Evolutionary conservation across 2,329 filamentous ascomycete species (phyloP).

Genomic region (Aspergillus neoniger): DNA sequence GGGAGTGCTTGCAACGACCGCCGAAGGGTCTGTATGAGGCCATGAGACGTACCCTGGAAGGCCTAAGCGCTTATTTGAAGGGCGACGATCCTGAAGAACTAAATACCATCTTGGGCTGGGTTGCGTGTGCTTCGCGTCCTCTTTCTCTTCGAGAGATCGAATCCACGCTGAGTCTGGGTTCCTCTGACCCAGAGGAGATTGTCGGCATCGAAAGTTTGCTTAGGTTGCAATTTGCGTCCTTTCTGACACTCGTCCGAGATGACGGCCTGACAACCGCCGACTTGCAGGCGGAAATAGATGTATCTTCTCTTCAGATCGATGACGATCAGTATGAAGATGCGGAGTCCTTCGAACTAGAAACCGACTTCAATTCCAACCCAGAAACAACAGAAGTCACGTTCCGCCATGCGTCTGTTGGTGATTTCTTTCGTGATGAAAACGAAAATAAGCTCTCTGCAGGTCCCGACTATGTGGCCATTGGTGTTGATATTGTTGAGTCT

Average conservation of each 20-base stretch:
- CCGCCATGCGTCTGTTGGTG: conserved; percentile 28
- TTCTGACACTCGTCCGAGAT: not conserved
- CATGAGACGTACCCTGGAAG: not conserved
- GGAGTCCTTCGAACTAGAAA: not conserved
- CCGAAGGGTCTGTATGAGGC: conserved; percentile 1
- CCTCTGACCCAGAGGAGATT: not conserved
- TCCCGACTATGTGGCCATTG: conserved; percentile 13
- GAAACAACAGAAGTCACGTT: conserved; percentile 23
- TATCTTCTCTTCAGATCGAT: not conserved
- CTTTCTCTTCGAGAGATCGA: not conserved
- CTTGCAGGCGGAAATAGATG: not conserved
- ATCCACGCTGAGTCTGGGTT: not conserved
- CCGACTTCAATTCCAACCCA: conserved; percentile 22
- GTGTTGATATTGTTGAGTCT: conserved; percentile 15
- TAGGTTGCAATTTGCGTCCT: not conserved
- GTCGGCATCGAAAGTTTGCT: not conserved
- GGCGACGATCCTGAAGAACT: not conserved
- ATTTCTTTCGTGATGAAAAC: conserved; percentile 21
- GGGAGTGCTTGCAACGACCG: not conserved
- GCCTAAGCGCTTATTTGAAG: not conserved
- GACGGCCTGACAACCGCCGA: not conserved
- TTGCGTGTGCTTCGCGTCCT: not conserved
- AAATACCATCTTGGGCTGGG: not conserved
- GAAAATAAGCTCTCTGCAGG: conserved; percentile 21
- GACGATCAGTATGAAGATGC: not conserved